Conservation (phyloP, 1,284 basidiomycete species). For the Megacollybia platyphylla region DNA sequence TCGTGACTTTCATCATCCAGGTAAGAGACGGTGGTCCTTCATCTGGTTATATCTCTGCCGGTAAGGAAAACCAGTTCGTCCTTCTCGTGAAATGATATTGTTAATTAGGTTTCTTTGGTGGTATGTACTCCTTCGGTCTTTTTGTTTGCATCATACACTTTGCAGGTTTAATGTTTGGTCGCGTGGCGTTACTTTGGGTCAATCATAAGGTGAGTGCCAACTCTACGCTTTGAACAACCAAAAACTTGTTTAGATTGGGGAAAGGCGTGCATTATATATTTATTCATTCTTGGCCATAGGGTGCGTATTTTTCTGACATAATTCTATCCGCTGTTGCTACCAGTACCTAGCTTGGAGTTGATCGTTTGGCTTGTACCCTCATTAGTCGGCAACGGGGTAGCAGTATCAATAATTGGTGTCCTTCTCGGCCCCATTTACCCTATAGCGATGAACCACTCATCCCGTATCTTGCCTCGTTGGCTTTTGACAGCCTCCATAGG, state of each 20-base stretch:
- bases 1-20: constrained; percentile 24
- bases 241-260: constrained; percentile 9
- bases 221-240: background rate
- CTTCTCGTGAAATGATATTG: too few relatives aligned
- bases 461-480: constrained; percentile 12
- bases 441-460: constrained; percentile 13
- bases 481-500: constrained; percentile 14
- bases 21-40: constrained; percentile 14
- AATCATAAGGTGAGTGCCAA: constrained; percentile 10
- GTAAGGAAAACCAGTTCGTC: too few relatives aligned
- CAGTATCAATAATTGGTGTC: constrained; percentile 17
- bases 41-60: constrained; percentile 19
- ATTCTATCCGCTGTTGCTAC: background rate
- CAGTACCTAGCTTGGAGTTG: constrained; percentile 24
- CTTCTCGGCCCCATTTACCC: constrained; percentile 18
- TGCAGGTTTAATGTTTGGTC: constrained; percentile 14
- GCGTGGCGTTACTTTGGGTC: constrained; percentile 14
- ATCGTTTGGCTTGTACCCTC: constrained; percentile 37
- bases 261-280: constrained; percentile 11
- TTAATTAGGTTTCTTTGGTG: constrained; percentile 16
- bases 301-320: constrained; percentile 12
- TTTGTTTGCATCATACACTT: background rate
- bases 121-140: constrained; percentile 9
- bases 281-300: constrained; percentile 12
- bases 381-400: constrained; percentile 32